A percentile compares a stretch with the other conserved stretches of the same genome.
phyloP scores from a whole-genome alignment of 805 yeast species.

The Zygosaccharomyces kombuchaensis region DNA sequence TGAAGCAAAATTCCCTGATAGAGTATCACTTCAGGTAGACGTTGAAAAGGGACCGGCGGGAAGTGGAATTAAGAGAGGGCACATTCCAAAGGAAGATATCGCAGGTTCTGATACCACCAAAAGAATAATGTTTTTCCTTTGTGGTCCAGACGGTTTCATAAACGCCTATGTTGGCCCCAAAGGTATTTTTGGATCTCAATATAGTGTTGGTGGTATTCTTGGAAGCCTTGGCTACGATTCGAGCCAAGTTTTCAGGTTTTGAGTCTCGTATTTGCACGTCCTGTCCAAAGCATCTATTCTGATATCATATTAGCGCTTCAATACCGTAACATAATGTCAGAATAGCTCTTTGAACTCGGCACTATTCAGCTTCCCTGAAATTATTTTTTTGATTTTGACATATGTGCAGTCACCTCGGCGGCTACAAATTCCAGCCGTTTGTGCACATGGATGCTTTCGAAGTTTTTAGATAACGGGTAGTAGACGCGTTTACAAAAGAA shows the following conservation, averaged over 20 bases:
- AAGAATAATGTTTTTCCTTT: constrained; percentile 1
- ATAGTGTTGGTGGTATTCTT: constrained; percentile 1
- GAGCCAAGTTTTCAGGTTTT: constrained; percentile 1
- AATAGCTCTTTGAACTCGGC: no score
- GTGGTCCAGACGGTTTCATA: constrained; percentile 3
- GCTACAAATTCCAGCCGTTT: no score
- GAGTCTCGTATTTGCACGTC: neutral
- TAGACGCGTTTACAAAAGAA: no score
- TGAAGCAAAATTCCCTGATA: constrained; percentile 49
- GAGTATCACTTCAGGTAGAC: constrained; percentile 65
- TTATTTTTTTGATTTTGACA: neutral
- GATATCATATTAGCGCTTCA: no score
- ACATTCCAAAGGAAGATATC: constrained; percentile 1
- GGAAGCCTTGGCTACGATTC: neutral
- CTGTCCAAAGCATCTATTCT: no score
- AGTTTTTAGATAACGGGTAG: no score
- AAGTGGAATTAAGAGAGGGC: neutral
- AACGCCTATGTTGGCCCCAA: neutral
- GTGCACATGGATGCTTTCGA: no score
- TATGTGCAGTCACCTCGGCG: no score
- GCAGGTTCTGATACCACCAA: neutral
- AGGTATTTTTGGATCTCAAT: constrained; percentile 2
- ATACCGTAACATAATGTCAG: no score
- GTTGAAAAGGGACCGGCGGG: constrained; percentile 48
- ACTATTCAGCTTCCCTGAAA: no score